These are phyloP conservation scores for Parascedosporium putredinis DNA, from an alignment of 2,329 filamentous ascomycete genomes.

Conservation along the genomic window DNA sequence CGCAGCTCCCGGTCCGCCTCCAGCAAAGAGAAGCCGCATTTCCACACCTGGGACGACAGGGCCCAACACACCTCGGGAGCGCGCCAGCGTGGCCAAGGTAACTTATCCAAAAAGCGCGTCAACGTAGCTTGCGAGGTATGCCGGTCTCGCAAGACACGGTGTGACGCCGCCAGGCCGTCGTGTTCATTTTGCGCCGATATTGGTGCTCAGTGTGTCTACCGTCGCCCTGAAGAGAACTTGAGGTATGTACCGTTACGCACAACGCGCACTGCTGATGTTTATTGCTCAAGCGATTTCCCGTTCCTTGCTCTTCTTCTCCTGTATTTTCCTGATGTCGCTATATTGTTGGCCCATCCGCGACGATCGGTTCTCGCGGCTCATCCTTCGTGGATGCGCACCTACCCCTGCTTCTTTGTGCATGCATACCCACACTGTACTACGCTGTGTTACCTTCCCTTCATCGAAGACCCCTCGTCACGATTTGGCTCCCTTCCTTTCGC, in stretches of 20 bases:
- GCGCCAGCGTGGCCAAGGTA: slow-evolving; percentile 6
- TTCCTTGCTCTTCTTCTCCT: no score
- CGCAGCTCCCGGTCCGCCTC: background rate
- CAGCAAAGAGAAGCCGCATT: background rate
- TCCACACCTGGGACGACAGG: background rate
- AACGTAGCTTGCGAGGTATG: slow-evolving; percentile 15
- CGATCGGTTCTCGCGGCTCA: no score
- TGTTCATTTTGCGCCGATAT: slow-evolving; percentile 13
- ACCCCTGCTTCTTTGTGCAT: no score
- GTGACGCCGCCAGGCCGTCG: slow-evolving; percentile 11
- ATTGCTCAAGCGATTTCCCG: no score
- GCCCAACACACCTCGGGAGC: no score
- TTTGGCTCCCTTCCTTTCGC: background rate
- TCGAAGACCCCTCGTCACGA: no score
- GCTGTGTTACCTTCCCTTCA: no score
- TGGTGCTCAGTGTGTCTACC: slow-evolving; percentile 11
- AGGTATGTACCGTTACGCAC: slow-evolving; percentile 8
- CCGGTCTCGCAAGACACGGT: slow-evolving; percentile 14
- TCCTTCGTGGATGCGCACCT: no score
- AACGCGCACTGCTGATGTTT: no score
- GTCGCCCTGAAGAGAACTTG: slow-evolving; percentile 8
- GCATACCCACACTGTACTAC: no score
- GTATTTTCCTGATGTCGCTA: no score
- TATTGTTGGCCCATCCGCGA: no score
- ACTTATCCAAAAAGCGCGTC: slow-evolving; percentile 15